These are phyloP conservation scores for Pichia cabralensis DNA, from an alignment of 805 yeast species.

Conservation along the genomic window DNA sequence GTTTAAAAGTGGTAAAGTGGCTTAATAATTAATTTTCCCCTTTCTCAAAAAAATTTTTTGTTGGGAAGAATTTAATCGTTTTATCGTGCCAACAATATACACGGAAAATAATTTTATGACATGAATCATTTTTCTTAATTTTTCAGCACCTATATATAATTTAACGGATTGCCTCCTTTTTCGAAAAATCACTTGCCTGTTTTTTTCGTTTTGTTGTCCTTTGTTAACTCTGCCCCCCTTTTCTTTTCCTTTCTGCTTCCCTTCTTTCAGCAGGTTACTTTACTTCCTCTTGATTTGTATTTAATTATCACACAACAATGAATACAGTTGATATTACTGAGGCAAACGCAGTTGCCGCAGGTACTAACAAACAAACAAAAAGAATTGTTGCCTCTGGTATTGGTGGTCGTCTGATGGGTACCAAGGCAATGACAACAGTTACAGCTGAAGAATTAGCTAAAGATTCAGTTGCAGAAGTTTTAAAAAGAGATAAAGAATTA, in stretches of 20 bases:
- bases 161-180: no score
- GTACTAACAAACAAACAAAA: conserved; percentile 58
- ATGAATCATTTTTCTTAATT: no score
- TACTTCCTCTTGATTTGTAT: not conserved
- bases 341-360: conserved; percentile 76
- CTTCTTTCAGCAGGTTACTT: no score
- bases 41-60: no score
- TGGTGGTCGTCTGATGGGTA: conserved; percentile 75
- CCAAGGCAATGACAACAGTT: conserved; percentile 58
- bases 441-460: conserved; percentile 54
- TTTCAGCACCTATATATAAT: no score
- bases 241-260: conserved; percentile 9
- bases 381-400: conserved; percentile 71
- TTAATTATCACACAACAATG: conserved; percentile 7
- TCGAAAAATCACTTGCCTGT: not conserved
- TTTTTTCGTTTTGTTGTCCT: not conserved
- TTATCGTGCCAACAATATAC: no score
- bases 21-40: no score
- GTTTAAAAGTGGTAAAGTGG: no score
- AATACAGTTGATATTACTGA: conserved; percentile 49
- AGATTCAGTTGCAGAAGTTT: conserved; percentile 38
- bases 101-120: no score
- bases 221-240: conserved; percentile 1
- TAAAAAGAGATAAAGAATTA: conserved; percentile 36
- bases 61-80: no score